A percentile compares a stretch with the other conserved stretches of the same genome.
phyloP scores from a whole-genome alignment of 305 asterid species.

The Solanum aculeatissimum region DNA sequence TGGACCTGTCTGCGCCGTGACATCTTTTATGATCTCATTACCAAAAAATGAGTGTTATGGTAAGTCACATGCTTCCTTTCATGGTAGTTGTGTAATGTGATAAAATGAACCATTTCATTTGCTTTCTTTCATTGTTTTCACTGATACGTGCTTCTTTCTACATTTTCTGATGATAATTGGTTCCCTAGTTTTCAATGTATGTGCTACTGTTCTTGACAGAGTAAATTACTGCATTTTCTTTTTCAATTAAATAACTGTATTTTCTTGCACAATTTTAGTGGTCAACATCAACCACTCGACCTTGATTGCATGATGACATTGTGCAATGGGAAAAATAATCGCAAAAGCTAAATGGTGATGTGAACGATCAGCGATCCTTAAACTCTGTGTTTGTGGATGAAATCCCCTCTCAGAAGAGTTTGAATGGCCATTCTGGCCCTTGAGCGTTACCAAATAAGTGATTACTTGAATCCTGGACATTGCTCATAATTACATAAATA shows the following conservation, averaged over 20 bases:
- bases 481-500: background rate
- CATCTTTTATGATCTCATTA: background rate
- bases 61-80: background rate
- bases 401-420: background rate
- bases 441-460: background rate
- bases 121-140: background rate
- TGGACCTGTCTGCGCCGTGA: background rate
- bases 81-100: background rate
- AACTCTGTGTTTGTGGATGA: background rate
- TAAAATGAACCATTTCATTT: background rate
- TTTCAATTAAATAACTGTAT: background rate
- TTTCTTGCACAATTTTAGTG: background rate
- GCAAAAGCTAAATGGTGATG: background rate
- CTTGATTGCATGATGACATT: background rate
- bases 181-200: background rate
- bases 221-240: background rate
- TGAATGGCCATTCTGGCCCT: background rate
- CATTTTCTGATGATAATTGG: background rate
- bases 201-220: background rate
- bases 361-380: background rate
- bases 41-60: background rate
- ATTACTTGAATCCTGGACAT: background rate
- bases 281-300: background rate
- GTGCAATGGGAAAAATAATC: background rate
- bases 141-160: background rate